Evolutionary conservation across 306 rosid genomes (phyloP).

Genomic region (Senna siamea): DNA sequence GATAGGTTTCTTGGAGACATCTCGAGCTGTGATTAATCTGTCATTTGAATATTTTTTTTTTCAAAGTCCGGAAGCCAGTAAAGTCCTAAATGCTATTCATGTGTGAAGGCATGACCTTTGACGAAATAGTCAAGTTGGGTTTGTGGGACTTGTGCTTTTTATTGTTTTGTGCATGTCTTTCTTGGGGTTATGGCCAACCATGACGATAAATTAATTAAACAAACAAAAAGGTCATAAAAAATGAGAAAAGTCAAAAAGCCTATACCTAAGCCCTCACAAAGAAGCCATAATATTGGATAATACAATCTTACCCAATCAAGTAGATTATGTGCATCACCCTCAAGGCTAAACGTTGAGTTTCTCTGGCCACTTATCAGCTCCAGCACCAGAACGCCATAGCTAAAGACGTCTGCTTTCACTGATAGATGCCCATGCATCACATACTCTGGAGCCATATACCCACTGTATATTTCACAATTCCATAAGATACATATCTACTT

Average conservation of each 20-base stretch:
- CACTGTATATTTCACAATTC: conserved; percentile 52
- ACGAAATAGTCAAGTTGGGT: not conserved
- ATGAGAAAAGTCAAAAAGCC: conserved; percentile 31
- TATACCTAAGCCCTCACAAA: conserved; percentile 30
- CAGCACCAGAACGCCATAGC: conserved; percentile 86
- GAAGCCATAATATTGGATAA: not conserved
- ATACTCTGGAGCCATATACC: conserved; percentile 96
- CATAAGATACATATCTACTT: not conserved
- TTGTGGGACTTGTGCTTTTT: conserved; percentile 25
- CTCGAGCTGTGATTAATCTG: not conserved
- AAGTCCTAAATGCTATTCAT: not conserved
- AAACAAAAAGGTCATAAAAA: not conserved
- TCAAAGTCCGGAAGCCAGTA: not conserved
- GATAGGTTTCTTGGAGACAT: not conserved
- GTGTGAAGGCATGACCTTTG: conserved; percentile 9
- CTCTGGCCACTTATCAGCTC: conserved; percentile 80
- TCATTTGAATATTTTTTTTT: not conserved
- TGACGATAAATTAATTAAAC: conserved; percentile 10
- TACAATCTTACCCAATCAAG: conserved; percentile 50
- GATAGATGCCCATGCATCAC: conserved; percentile 86
- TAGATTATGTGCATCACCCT: conserved; percentile 38
- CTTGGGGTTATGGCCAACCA: conserved; percentile 11
- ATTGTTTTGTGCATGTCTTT: conserved; percentile 34
- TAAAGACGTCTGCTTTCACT: conserved; percentile 79
- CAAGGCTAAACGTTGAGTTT: conserved; percentile 50